A percentile compares a stretch with the other conserved stretches of the same genome.
Conservation (phyloP, 2,329 filamentous ascomycete species). For the Penicillium oxalicum region DNA sequence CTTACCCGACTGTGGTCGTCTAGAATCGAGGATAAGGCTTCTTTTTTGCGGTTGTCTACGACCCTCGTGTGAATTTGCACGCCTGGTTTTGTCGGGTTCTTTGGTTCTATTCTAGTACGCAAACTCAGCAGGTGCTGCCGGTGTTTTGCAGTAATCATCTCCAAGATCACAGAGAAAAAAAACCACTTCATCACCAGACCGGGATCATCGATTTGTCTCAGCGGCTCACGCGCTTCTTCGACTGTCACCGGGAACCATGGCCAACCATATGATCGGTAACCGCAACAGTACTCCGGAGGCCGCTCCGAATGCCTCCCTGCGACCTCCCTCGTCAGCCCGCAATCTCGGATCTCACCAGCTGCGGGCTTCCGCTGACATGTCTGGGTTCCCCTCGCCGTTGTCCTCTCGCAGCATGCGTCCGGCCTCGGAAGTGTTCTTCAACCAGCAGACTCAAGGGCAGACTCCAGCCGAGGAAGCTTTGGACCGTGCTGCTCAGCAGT, state of each 20-base stretch:
- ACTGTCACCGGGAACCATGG: slow-evolving; percentile 38
- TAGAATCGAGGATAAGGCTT: slow-evolving; percentile 27
- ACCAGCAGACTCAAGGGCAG: slow-evolving; percentile 64
- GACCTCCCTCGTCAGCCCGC: slow-evolving; percentile 79
- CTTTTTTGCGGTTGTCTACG: slow-evolving; percentile 15
- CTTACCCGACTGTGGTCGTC: slow-evolving; percentile 28
- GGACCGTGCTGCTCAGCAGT: slow-evolving; percentile 93
- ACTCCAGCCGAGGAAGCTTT: slow-evolving; percentile 72
- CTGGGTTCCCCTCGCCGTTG: slow-evolving; percentile 66
- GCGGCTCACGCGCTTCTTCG: slow-evolving; percentile 2
- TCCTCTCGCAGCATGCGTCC: slow-evolving; percentile 78
- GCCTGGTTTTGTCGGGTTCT: slow-evolving; percentile 14
- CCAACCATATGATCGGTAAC: slow-evolving; percentile 67
- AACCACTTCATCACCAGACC: background rate
- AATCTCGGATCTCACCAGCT: slow-evolving; percentile 76
- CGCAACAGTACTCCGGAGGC: slow-evolving; percentile 96
- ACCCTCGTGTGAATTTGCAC: slow-evolving; percentile 8
- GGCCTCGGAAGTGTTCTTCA: slow-evolving; percentile 88
- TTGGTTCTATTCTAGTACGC: slow-evolving; percentile 25
- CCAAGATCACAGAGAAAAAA: slow-evolving; percentile 1
- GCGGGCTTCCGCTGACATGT: slow-evolving; percentile 93
- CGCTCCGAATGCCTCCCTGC: slow-evolving; percentile 64
- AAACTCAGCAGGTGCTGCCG: slow-evolving; percentile 74
- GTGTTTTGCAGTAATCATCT: slow-evolving; percentile 48
- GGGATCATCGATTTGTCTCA: slow-evolving; percentile 31